Conservation (phyloP, 805 yeast species). For the Starmerella gropengiesseri region DNA sequence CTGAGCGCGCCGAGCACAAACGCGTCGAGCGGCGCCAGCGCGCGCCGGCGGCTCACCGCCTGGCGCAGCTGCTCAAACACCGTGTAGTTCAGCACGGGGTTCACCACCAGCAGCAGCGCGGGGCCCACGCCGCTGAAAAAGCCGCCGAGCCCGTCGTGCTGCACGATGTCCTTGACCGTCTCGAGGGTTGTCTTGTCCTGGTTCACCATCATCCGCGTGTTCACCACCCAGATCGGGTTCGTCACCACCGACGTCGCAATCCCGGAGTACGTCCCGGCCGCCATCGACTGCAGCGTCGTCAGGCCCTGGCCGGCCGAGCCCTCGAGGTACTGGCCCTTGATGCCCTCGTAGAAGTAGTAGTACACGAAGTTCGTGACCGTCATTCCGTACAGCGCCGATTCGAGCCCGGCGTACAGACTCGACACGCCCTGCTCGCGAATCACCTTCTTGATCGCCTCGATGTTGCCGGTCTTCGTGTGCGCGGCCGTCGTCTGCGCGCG, state of each 20-base stretch:
- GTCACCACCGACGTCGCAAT: constrained; percentile 69
- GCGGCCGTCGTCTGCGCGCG: constrained; percentile 62
- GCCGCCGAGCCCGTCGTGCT: constrained; percentile 58
- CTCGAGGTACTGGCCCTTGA: constrained; percentile 31
- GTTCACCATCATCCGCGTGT: constrained; percentile 71
- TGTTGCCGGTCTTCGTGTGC: constrained; percentile 23
- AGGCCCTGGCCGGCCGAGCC: constrained; percentile 25
- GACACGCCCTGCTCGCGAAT: constrained; percentile 48
- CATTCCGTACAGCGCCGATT: constrained; percentile 78
- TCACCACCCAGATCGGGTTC: constrained; percentile 93
- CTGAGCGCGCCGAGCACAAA: constrained; percentile 83
- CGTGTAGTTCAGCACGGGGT: constrained; percentile 88
- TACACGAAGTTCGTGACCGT: constrained; percentile 78
- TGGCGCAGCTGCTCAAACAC: constrained; percentile 79
- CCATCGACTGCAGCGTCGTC: constrained; percentile 55
- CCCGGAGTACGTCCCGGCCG: constrained; percentile 80
- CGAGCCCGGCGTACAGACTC: constrained; percentile 76
- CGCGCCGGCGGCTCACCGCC: constrained; percentile 44
- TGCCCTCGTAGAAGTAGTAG: constrained; percentile 79
- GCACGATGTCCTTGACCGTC: constrained; percentile 50
- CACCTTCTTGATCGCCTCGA: constrained; percentile 39
- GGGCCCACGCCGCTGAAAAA: constrained; percentile 81
- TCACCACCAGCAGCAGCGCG: constrained; percentile 71
- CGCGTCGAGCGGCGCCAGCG: constrained; percentile 60
- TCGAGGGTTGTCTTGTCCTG: constrained; percentile 39